Conservation (phyloP, 768 basidiomycete species). For the Podaxis carcinomalis region DNA sequence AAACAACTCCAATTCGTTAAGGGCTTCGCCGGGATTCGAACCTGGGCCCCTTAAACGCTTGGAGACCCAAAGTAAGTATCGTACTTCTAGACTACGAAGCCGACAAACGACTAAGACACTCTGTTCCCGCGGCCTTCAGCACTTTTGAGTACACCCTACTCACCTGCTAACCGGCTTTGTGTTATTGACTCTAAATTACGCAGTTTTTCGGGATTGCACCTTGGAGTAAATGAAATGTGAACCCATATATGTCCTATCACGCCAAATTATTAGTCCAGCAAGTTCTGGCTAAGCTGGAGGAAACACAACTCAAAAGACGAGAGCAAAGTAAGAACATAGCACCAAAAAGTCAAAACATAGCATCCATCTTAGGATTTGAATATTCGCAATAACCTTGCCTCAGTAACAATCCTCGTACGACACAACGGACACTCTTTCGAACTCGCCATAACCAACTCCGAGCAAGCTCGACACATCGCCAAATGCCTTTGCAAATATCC, state of each 20-base stretch:
- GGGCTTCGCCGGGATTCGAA: neutral
- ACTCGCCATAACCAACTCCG: constrained; percentile 73
- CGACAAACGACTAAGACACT: neutral
- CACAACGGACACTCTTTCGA: constrained; percentile 89
- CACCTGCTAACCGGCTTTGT: too few relatives aligned
- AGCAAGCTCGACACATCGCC: constrained; percentile 72
- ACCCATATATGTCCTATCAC: too few relatives aligned
- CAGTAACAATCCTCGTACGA: constrained; percentile 83
- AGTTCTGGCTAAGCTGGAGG: too few relatives aligned
- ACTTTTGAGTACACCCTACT: too few relatives aligned
- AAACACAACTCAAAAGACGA: too few relatives aligned
- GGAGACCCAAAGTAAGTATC: neutral
- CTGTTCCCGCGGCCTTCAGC: neutral
- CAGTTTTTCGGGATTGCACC: too few relatives aligned
- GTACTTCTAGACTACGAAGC: constrained; percentile 2
- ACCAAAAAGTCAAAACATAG: too few relatives aligned
- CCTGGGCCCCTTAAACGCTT: neutral
- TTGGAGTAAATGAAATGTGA: too few relatives aligned
- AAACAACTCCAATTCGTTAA: too few relatives aligned
- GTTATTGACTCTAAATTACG: too few relatives aligned
- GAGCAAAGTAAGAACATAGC: too few relatives aligned
- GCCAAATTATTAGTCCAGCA: too few relatives aligned
- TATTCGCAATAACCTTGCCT: constrained; percentile 75
- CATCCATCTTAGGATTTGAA: constrained; percentile 42
- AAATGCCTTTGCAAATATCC: constrained; percentile 55